Conservation (phyloP, 108 stramenopile species). For the Pseudonitzschia multiseries region DNA sequence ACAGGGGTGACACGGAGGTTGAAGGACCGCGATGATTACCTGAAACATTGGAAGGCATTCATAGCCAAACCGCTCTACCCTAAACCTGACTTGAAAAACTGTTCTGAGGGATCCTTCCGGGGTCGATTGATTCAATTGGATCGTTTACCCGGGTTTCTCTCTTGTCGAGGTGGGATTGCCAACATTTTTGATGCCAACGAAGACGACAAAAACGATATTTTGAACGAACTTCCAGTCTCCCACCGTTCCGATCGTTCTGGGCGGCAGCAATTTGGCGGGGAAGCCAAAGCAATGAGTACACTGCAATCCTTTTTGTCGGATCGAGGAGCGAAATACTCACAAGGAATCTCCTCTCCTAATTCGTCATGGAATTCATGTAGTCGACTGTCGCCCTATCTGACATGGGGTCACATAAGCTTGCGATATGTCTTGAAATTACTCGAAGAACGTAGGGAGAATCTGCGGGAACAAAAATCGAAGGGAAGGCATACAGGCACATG, state of each 20-base stretch:
- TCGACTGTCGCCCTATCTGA: slow-evolving; percentile 61
- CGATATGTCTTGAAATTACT: slow-evolving; percentile 45
- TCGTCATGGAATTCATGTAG: slow-evolving; percentile 68
- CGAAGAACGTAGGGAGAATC: slow-evolving; percentile 42
- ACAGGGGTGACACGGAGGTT: slow-evolving; percentile 65
- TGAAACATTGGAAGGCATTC: slow-evolving; percentile 45
- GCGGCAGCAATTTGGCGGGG: slow-evolving; percentile 59
- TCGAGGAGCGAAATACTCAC: slow-evolving; percentile 51
- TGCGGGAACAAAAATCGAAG: slow-evolving; percentile 38
- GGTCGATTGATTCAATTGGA: slow-evolving; percentile 13
- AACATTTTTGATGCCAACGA: not conserved
- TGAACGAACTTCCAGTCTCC: slow-evolving; percentile 45
- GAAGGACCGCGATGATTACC: slow-evolving; percentile 56
- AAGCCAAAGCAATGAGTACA: slow-evolving; percentile 47
- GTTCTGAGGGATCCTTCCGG: not conserved
- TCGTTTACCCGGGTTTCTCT: slow-evolving; percentile 18
- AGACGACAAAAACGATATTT: not conserved
- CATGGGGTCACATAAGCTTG: slow-evolving; percentile 63
- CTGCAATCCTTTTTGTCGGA: slow-evolving; percentile 55
- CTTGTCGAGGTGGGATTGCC: not conserved
- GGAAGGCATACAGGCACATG: slow-evolving; percentile 25
- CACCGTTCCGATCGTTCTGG: slow-evolving; percentile 50
- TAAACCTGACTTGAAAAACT: slow-evolving; percentile 28
- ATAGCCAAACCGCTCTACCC: slow-evolving; percentile 41
- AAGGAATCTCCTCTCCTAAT: slow-evolving; percentile 69